phyloP scores from a whole-genome alignment of 73 alveolate genomes.

The Blepharisma stoltei region DNA sequence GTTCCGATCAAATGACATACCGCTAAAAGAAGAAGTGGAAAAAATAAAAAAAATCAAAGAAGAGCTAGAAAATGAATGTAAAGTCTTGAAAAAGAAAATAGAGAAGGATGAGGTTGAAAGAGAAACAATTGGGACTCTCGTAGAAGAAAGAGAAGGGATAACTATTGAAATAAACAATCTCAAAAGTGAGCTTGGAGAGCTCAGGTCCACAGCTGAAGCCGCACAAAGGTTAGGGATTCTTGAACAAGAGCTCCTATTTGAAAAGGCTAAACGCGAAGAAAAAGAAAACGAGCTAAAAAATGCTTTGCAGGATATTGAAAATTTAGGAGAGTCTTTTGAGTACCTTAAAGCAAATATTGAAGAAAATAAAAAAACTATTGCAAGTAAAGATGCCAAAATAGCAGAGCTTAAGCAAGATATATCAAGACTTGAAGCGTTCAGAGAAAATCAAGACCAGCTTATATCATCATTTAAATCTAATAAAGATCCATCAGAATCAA shows the following conservation, averaged over 20 bases:
- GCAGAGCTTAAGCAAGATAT: too few species aligned
- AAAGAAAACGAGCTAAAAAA: neutral
- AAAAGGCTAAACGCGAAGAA: neutral
- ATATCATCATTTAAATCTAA: too few species aligned
- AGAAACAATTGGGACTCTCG: constrained; percentile 7
- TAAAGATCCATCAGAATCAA: too few species aligned
- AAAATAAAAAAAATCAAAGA: constrained; percentile 28
- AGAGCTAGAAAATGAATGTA: neutral
- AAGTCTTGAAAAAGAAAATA: neutral
- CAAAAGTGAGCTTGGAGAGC: neutral
- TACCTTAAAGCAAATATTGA: constrained; percentile 2
- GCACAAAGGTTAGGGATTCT: neutral
- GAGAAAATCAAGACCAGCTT: too few species aligned
- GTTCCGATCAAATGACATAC: too few species aligned
- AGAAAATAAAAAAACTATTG: too few species aligned
- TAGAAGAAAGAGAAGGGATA: constrained; percentile 5
- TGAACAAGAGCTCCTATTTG: neutral
- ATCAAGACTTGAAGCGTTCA: too few species aligned
- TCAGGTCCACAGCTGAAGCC: neutral
- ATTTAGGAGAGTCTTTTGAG: constrained; percentile 6
- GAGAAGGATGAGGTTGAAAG: constrained; percentile 13
- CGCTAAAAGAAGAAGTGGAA: constrained; percentile 24
- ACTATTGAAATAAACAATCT: neutral
- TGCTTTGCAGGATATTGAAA: neutral
- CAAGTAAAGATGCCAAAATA: too few species aligned